Evolutionary conservation across 2,329 filamentous ascomycete genomes (phyloP).

Genomic region (Metarhizium humberi): DNA sequence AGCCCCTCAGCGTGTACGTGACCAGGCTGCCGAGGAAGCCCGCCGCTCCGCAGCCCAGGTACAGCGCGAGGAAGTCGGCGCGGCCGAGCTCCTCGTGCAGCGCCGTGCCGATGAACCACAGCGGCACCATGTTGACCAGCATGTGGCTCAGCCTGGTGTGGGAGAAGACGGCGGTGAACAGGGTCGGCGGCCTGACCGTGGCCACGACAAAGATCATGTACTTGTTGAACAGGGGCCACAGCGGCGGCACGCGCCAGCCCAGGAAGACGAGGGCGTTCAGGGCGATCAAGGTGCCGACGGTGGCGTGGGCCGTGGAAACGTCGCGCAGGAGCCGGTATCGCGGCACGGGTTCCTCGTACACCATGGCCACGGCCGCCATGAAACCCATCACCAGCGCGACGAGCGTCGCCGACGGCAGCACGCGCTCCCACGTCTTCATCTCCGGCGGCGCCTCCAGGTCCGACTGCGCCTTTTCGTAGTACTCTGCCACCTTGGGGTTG

Average conservation of each 20-base stretch:
- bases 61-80: slow-evolving; percentile 59
- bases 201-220: slow-evolving; percentile 58
- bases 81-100: slow-evolving; percentile 64
- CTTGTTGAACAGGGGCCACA: slow-evolving; percentile 58
- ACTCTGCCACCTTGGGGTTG: slow-evolving; percentile 28
- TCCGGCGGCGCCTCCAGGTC: slow-evolving; percentile 42
- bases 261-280: slow-evolving; percentile 47
- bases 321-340: slow-evolving; percentile 48
- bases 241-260: slow-evolving; percentile 53
- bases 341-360: slow-evolving; percentile 45
- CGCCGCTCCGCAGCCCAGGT: slow-evolving; percentile 47
- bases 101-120: slow-evolving; percentile 57
- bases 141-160: slow-evolving; percentile 57
- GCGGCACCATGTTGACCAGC: slow-evolving; percentile 51
- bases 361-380: slow-evolving; percentile 32
- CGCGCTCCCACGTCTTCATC: slow-evolving; percentile 39
- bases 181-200: slow-evolving; percentile 50
- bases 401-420: slow-evolving; percentile 44
- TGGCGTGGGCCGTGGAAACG: slow-evolving; percentile 52
- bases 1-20: slow-evolving; percentile 35
- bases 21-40: slow-evolving; percentile 51
- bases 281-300: slow-evolving; percentile 52
- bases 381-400: slow-evolving; percentile 34
- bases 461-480: slow-evolving; percentile 37
- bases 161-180: slow-evolving; percentile 59